Evolutionary conservation across 768 basidiomycete species (phyloP).

Genomic region (Hebeloma cylindrosporum): DNA sequence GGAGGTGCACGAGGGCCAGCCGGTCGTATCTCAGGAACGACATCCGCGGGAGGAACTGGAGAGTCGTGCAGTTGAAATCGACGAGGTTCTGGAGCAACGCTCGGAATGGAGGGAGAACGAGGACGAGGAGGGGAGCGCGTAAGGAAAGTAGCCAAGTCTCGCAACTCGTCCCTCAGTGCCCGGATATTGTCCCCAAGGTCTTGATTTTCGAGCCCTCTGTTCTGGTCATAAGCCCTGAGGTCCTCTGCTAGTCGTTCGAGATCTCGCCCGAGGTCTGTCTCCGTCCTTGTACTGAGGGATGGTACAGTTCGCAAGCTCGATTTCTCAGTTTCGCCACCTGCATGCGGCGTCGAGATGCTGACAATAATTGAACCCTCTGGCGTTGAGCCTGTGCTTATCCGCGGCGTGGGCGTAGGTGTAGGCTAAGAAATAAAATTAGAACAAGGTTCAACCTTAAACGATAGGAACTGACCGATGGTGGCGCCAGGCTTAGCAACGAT

Average conservation of each 20-base stretch:
- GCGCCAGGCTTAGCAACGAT: slow-evolving; percentile 52
- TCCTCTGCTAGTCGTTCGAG: slow-evolving; percentile 55
- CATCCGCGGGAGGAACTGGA: too few species aligned
- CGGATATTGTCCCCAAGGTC: slow-evolving; percentile 68
- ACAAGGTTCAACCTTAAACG: background rate
- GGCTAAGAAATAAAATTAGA: slow-evolving; percentile 17
- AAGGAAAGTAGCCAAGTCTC: slow-evolving; percentile 58
- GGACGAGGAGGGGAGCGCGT: slow-evolving; percentile 41
- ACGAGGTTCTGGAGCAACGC: slow-evolving; percentile 5
- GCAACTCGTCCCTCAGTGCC: slow-evolving; percentile 68
- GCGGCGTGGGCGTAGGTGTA: slow-evolving; percentile 16
- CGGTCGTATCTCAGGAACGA: too few species aligned
- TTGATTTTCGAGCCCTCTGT: slow-evolving; percentile 60
- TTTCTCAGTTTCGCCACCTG: slow-evolving; percentile 35
- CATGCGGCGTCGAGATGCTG: slow-evolving; percentile 41
- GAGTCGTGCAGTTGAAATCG: too few species aligned
- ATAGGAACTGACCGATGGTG: slow-evolving; percentile 29
- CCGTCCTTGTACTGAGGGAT: slow-evolving; percentile 44
- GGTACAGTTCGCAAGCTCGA: slow-evolving; percentile 33
- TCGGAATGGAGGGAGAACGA: slow-evolving; percentile 17
- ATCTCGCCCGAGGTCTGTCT: slow-evolving; percentile 51
- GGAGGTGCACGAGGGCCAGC: too few species aligned
- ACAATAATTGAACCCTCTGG: slow-evolving; percentile 40
- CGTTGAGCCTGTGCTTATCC: slow-evolving; percentile 23
- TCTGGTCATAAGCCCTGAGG: slow-evolving; percentile 51